Base-by-base conservation (phyloP, 1,139 yeast species). In the Candida glucosophila region DNA sequence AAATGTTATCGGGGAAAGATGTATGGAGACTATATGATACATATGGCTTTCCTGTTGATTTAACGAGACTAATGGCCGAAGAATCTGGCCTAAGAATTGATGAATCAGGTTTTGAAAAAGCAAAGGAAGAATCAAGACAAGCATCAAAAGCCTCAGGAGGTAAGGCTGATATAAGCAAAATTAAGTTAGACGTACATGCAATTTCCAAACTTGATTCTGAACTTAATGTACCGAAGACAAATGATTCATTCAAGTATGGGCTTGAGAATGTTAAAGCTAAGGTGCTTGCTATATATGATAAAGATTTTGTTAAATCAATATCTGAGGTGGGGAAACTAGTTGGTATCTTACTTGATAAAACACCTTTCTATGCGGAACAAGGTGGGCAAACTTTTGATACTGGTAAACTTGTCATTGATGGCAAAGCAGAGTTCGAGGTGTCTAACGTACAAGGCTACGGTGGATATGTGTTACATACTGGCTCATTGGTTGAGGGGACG, bases 341-440 rank as follows among this genome's bases (percentile, higher is more conserved):
- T 37, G 98, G 98, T 50, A 58, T 90, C 29, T 54, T 90, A 29
- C 67, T 90, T 35, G 94, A 90, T 55, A 78, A 73, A 55, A 82
- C 97, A 18, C 92, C 94, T 49, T 85, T 90, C 59, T 90, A 90
- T 49, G 97, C 98, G 26, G 99, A 90, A 60, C 94, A 83, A 59
- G 99, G 99, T 73, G 99, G 99, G 48, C 99, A 90, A 66, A 96
- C 85, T 56, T 80, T 71, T 49, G 99, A 90, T 52, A 81, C 93
- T 23, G 99, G 99, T 57, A 81, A 74, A 54, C 66, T 90, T 39
- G 90, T 86, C 26, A 75, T 85, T 44, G 97, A 86, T 47, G 96
- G 94, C 27, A 62, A 61, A 40, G 66, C 86, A 31, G 96, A 88
- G 53, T 90, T 90, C 55, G 75, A 73, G 33, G 97, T 90, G 33